Base-by-base conservation (phyloP, 2,329 filamentous ascomycete genomes). In the Talaromyces pinophilus region DNA sequence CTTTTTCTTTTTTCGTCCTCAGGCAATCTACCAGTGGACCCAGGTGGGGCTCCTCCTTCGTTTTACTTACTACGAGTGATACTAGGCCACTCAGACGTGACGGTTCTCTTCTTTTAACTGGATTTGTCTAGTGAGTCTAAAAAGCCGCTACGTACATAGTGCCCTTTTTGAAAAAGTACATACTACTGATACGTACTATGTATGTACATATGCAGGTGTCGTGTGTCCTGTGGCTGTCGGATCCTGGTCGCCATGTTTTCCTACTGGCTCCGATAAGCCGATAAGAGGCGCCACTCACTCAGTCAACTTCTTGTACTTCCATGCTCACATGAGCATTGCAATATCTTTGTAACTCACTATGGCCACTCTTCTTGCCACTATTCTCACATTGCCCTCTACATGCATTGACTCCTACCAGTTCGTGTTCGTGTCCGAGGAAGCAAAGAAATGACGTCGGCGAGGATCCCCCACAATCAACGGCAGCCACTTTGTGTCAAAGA, bases 201-300 rank as follows among this genome's bases (percentile, higher is more conserved):
- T 15, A 38, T 38, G 35, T 38, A n/a, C 30, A 22, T 40, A 59
- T 40, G 46, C 48, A 40, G 42, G 33, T 62, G 46, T 38, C 46
- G 46, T 52, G 60, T 40, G 22, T 54, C 38, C 33, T 46, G 62
- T 48, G 28, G 42, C 55, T 35, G 44, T n/a, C 55, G 63, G 55
- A 60, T 46, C 33, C 38, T 44, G 57, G 38, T 13, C 57, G 57
- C 57, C 57, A 60, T 60, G 62, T 50, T 64, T 64, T 64, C 62
- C 62, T 59, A 64, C 38, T 64, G 62, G 62, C 28, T 13, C 48
- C 35, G 48, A 55, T 63, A 42, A 40, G 55, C 57, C 57, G 57
- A 46, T 42, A 28, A 42, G 30, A 42, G 25, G 28, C 60, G 22
- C 61, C 61, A 52, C 40, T 42, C 17, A 52, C 19, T 25, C 46